phyloP scores from a whole-genome alignment of 2,329 filamentous ascomycete species.

The Camptophora hylomeconis region DNA sequence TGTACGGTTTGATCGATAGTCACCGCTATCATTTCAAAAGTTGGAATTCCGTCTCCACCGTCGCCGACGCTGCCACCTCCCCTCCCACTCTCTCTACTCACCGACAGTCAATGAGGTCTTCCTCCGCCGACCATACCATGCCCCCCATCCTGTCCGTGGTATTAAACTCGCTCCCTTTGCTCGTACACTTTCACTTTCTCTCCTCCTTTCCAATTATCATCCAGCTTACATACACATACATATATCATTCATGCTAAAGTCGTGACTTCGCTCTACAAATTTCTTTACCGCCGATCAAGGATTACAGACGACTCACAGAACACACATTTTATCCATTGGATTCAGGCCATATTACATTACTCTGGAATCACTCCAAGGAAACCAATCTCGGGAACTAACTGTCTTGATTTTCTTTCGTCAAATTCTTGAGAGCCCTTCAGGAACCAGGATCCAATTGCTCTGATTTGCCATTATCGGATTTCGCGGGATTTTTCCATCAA shows the following conservation, averaged over 20 bases:
- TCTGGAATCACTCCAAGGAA: slow-evolving; percentile 3
- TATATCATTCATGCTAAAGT: too few relatives aligned
- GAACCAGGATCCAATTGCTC: too few relatives aligned
- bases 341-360: too few relatives aligned
- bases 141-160: slow-evolving; percentile 1
- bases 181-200: neutral
- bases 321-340: neutral
- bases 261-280: slow-evolving; percentile 4
- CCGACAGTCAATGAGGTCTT: slow-evolving; percentile 4
- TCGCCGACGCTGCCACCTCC: slow-evolving; percentile 1
- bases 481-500: too few relatives aligned
- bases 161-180: slow-evolving; percentile 2
- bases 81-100: neutral
- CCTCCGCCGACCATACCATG: slow-evolving; percentile 1
- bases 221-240: slow-evolving; percentile 1
- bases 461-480: too few relatives aligned
- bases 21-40: neutral
- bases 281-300: neutral
- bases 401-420: neutral
- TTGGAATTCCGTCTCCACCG: slow-evolving; percentile 1
- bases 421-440: too few relatives aligned
- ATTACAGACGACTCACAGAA: slow-evolving; percentile 1
- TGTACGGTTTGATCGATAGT: slow-evolving; percentile 3
- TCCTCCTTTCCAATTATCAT: slow-evolving; percentile 1
- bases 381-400: neutral